Conservation (phyloP, 2,329 filamentous ascomycete genomes). For the Penicillium sp. region DNA sequence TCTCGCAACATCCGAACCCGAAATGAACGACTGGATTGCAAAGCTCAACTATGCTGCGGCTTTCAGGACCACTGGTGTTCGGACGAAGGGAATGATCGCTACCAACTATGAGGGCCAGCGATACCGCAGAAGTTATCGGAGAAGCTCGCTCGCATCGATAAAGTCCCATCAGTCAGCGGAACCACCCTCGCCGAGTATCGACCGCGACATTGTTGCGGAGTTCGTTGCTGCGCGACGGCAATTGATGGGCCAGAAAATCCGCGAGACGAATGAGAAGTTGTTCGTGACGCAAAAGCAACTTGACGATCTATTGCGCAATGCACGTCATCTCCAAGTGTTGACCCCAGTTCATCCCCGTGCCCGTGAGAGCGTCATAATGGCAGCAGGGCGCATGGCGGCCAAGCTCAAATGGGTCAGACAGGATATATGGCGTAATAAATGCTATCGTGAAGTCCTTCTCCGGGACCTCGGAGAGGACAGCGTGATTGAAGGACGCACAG, state of each 20-base stretch:
- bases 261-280: conserved; percentile 77
- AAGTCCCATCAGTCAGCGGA: conserved; percentile 69
- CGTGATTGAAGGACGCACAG: conserved; percentile 14
- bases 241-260: conserved; percentile 79
- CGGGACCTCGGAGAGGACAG: conserved; percentile 72
- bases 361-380: conserved; percentile 78
- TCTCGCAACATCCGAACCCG: conserved; percentile 81
- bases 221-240: conserved; percentile 78
- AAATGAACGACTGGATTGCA: conserved; percentile 95
- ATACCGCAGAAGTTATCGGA: conserved; percentile 55
- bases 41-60: conserved; percentile 96
- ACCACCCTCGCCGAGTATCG: conserved; percentile 69
- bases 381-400: conserved; percentile 78
- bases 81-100: conserved; percentile 82
- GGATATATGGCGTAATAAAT: conserved; percentile 88
- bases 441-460: conserved; percentile 81
- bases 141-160: conserved; percentile 57
- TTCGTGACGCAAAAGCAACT: conserved; percentile 70
- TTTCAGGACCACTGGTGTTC: conserved; percentile 85
- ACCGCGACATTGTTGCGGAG: conserved; percentile 77
- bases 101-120: conserved; percentile 80
- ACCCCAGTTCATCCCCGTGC: conserved; percentile 90
- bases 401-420: conserved; percentile 92
- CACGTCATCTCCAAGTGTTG: conserved; percentile 81
- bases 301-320: conserved; percentile 80